Base-by-base conservation (phyloP, 768 basidiomycete species). In the Rhizopogon vulgaris region DNA sequence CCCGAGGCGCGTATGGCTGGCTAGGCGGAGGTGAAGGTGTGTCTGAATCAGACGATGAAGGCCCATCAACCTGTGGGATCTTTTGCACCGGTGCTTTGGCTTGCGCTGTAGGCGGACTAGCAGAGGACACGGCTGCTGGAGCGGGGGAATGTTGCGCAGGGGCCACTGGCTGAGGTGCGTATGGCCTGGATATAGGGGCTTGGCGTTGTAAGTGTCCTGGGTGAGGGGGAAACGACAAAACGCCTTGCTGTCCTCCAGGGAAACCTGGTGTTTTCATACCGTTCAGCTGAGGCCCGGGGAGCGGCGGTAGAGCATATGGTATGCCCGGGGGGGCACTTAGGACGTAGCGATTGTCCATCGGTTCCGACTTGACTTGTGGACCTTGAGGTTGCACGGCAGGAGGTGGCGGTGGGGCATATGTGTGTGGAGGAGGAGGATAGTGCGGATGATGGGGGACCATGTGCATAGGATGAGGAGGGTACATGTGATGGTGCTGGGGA, bases 31-130 rank as follows among this genome's bases (percentile, higher is more conserved):
- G 83, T 3, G 87, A 82, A 2, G 86, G 78, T 22, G 84, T 83
- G 22, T 82, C 86, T 1, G 85, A 87, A 40, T 74, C 82, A 3
- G 87, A 86, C 1, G 70, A 74, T 0, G 80, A 76, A 1, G 90
- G 87, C 0, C 90, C 90, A 60, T 92, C 90, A 6, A 84, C 81
- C 61, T 92, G 90, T 0, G 90, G 90, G 56, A 92, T 90, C 34
- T 63, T 63, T 41, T 61, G 67, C 4, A 18, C 45, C 15, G 45
- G 0, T 34, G 45, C 14, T 24, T 32, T 46, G 10, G 45, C 32
- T 46, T 34, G 41, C 15, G 22, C 34, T 10, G 54, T 17, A 12
- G 22, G 47, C 37, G 52, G 36, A 22, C 22, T 17, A 11, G 56
- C 56, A 2, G 56, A 38, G 9, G 64, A 30, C 62, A 59, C 52